Base-by-base conservation (phyloP, 805 yeast species). In the Cyberlindnera petersonii region DNA sequence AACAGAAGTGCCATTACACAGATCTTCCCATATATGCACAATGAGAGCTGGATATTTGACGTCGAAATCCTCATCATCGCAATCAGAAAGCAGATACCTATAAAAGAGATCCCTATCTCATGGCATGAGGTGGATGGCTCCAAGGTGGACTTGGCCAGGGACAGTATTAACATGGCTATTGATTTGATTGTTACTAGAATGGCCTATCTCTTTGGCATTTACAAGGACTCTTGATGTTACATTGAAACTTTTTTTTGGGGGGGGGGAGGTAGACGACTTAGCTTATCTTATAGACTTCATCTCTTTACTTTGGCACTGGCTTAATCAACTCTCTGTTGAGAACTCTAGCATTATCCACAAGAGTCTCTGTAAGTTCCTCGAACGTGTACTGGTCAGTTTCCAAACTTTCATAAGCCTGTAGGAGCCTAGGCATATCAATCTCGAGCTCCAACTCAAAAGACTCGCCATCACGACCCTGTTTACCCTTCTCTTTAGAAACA, bases 101-200 rank as follows among this genome's bases (percentile, higher is more conserved):
- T 89, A 33, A 66, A 63, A 36, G 98, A 93, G 65, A 75, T 89
- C 15, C 79, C 96, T 9, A 86, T 93, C 27, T 83, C 83, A 44
- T 93, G 98, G 98, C 96, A 88, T 62, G 98, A 93, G 63, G 93
- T 93, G 31, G 94, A 76, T 51, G 98, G 98, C 0, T 85, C 95
- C 30, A 93, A 93, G 63, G 83, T 93, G 62, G 96, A 82, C 54
- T 70, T 93, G 43, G 96, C 97, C 8, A 72, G 84, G 48, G 98
- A 91, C 61, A 80, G 91, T 40, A 77, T 93, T 44, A 78, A 74
- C 42, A 93, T 93, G 98, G 98, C 98, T 13, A 74, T 86, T 31
- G 98, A 93, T 59, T 69, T 93, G 61, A 85, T 93, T 27, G 88
- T 87, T 15, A 91, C 94, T 30, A 72, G 98, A 52, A 61, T 87